Conservation (phyloP, 2,329 filamentous ascomycete species). For the Sphaerulina populicola region DNA sequence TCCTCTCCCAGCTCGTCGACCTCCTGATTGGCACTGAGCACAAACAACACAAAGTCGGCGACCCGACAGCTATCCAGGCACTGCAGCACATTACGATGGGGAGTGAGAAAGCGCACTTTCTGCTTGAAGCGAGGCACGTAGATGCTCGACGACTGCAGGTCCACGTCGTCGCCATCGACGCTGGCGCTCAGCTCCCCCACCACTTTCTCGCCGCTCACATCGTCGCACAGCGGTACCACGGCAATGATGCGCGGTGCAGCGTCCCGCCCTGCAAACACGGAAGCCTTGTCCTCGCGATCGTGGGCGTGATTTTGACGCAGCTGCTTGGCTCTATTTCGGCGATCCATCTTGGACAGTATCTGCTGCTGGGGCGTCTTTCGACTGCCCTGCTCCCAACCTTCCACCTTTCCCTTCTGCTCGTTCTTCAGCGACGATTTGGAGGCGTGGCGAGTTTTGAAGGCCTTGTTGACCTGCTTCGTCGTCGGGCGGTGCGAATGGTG, state of each 20-base stretch:
- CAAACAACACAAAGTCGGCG: constrained; percentile 83
- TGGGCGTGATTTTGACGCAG: constrained; percentile 73
- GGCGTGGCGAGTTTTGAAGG: constrained; percentile 85
- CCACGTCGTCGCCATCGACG: constrained; percentile 64
- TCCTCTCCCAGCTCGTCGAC: constrained; percentile 78
- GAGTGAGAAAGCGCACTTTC: constrained; percentile 75
- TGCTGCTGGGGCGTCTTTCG: constrained; percentile 91
- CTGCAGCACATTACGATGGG: constrained; percentile 63
- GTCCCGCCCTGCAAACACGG: constrained; percentile 76
- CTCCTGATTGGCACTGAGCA: constrained; percentile 73
- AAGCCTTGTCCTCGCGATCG: constrained; percentile 69
- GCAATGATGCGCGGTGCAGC: constrained; percentile 83
- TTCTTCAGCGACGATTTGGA: constrained; percentile 83
- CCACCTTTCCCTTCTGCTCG: constrained; percentile 75
- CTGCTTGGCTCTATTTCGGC: constrained; percentile 90
- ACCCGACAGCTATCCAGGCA: constrained; percentile 78
- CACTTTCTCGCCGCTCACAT: constrained; percentile 59
- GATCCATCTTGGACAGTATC: constrained; percentile 93
- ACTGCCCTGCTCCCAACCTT: constrained; percentile 50
- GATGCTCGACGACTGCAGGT: constrained; percentile 51
- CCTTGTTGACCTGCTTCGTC: constrained; percentile 79
- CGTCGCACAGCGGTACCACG: constrained; percentile 71
- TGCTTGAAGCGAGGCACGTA: constrained; percentile 89
- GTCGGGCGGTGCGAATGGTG: constrained; percentile 84
- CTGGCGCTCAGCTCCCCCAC: constrained; percentile 66